Evolutionary conservation across 108 stramenopile species (phyloP), one percentile per base, ranked within the genome.

Genomic region (Nitzschia sp.): DNA sequence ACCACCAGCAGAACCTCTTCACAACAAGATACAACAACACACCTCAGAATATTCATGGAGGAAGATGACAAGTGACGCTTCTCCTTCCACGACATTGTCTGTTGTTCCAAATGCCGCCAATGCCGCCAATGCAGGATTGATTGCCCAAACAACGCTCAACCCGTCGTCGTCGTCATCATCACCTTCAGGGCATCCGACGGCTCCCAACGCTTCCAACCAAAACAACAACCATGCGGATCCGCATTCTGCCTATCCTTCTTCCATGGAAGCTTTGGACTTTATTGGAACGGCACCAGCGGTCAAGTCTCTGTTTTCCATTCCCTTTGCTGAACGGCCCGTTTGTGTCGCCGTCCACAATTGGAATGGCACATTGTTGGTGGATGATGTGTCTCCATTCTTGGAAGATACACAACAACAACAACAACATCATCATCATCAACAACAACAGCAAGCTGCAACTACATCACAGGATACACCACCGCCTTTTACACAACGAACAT

Each of bases 321-420:
- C 89, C 8, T n/a, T 66, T 24, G 57, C 65, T 12, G 51, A 59
- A 11, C 40, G 62, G 41, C 67, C 78, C 26, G 63, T 86, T 8
- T 81, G 80, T 54, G 75, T 93, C 20, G 92, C 89, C 8, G 52
- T 90, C 41, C 92, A 93, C 57, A 90, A 88, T 41, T 59, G 90
- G 12, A 82, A 86, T 38, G 92, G 89, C 11, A 87, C 87, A 3
- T 71, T 93, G 3, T 52, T 93, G 52, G 41, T 93, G 38, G 92
- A 93, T 71, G 77, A 77, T 14, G 84, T 68, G 26, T 50, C 29
- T 24, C 41, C 61, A 1, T 41, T 57, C 7, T 61, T 59, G 39
- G 75, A 66, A 37, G 26, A 53, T 53, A 41, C 53, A 21, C 8
- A 10, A 19, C 61, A 62, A n/a, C 61, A 46, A 43, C 14, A 62